Evolutionary conservation across 1,284 basidiomycete genomes (phyloP).

Genomic region (Boletus semigastroideus): DNA sequence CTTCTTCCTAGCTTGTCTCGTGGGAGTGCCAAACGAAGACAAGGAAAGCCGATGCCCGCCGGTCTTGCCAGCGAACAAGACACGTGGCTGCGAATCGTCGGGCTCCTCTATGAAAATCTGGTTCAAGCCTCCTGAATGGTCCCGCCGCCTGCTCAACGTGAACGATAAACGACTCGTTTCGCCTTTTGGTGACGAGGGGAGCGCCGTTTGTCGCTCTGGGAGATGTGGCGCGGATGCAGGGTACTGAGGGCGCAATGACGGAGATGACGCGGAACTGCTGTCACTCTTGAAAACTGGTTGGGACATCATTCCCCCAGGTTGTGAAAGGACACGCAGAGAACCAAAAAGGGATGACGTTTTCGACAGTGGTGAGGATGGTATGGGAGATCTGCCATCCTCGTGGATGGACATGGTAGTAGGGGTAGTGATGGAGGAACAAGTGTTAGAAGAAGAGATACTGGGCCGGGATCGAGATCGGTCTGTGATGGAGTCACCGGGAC

Average conservation of each 20-base stretch:
- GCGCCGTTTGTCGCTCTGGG: slow-evolving; percentile 31
- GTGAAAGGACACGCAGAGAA: slow-evolving; percentile 47
- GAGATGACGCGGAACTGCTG: slow-evolving; percentile 29
- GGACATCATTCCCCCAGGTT: slow-evolving; percentile 26
- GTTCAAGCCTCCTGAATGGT: slow-evolving; percentile 21
- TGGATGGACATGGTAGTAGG: slow-evolving; percentile 37
- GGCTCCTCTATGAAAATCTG: slow-evolving; percentile 36
- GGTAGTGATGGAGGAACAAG: slow-evolving; percentile 49
- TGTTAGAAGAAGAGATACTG: slow-evolving; percentile 64
- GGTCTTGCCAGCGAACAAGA: slow-evolving; percentile 34
- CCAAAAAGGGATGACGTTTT: slow-evolving; percentile 46
- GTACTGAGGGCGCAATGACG: slow-evolving; percentile 40
- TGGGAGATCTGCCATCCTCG: slow-evolving; percentile 28
- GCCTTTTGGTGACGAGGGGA: slow-evolving; percentile 19
- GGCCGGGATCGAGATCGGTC: slow-evolving; percentile 61
- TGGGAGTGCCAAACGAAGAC: slow-evolving; percentile 40
- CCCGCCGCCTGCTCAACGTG: slow-evolving; percentile 17
- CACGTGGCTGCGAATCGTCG: slow-evolving; percentile 30
- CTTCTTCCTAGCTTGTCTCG: slow-evolving; percentile 48
- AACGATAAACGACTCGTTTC: slow-evolving; percentile 30
- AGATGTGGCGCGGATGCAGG: slow-evolving; percentile 40
- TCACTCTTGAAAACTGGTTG: slow-evolving; percentile 34
- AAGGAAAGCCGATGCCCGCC: slow-evolving; percentile 46
- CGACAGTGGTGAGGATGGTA: slow-evolving; percentile 43
- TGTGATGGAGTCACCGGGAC: slow-evolving; percentile 39